Conservation (phyloP, 345 rosid species). For the Raphanus sativus region DNA sequence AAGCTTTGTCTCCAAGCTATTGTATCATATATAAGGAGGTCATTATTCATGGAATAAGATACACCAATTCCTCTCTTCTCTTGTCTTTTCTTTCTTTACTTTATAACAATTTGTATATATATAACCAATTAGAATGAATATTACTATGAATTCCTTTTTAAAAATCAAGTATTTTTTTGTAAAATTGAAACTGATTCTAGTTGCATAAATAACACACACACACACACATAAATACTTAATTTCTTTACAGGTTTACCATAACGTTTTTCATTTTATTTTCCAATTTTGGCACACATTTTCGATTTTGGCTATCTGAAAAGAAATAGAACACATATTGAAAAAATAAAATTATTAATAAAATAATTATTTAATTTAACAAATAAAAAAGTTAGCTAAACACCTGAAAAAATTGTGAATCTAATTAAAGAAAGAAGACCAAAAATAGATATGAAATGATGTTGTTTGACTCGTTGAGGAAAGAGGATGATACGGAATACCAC, state of each 20-base stretch:
- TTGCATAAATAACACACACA: background rate
- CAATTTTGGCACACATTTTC: background rate
- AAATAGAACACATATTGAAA: background rate
- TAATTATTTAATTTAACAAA: background rate
- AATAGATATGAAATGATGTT: slow-evolving; percentile 33
- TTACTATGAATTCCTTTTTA: no score
- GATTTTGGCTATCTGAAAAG: background rate
- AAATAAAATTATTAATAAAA: background rate
- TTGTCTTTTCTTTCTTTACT: no score
- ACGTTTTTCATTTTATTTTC: background rate
- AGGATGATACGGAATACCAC: slow-evolving; percentile 39
- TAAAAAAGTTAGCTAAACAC: slow-evolving; percentile 10
- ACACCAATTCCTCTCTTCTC: no score
- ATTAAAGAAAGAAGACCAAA: slow-evolving; percentile 37
- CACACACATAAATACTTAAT: background rate
- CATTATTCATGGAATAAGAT: no score
- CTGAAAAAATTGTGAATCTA: slow-evolving; percentile 22
- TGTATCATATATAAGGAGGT: no score
- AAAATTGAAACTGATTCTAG: background rate
- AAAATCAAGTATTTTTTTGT: no score
- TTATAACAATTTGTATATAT: no score
- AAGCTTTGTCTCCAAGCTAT: no score
- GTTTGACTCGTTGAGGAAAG: slow-evolving; percentile 32
- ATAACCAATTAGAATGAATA: no score
- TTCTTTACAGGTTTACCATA: background rate